Percentiles rank a stretch among this genome's conserved stretches.
These are phyloP conservation scores for Paraglomus occultum DNA, from an alignment of 192 early-diverging fungal genomes.

Conservation along the genomic window DNA sequence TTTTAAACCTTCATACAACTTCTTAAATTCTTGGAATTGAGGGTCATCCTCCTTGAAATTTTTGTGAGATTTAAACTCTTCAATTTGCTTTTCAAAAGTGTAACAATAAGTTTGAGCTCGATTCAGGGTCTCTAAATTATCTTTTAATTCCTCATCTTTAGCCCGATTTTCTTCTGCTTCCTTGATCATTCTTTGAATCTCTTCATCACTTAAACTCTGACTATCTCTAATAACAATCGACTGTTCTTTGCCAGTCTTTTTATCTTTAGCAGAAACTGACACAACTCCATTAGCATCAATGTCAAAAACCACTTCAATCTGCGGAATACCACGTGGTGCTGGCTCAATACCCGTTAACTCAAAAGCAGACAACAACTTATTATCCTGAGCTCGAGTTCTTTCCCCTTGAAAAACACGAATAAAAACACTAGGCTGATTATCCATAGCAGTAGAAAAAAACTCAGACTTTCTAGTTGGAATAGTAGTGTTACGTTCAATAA, in stretches of 20 bases:
- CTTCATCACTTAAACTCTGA: slow-evolving; percentile 83
- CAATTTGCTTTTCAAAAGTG: slow-evolving; percentile 13
- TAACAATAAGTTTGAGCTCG: neutral
- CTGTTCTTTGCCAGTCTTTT: slow-evolving; percentile 89
- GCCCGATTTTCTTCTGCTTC: slow-evolving; percentile 61
- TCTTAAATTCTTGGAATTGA: neutral
- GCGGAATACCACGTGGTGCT: slow-evolving; percentile 89
- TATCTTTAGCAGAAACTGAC: slow-evolving; percentile 93
- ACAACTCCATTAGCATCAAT: slow-evolving; percentile 99
- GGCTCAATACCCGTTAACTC: slow-evolving; percentile 80
- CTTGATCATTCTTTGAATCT: slow-evolving; percentile 93
- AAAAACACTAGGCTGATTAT: slow-evolving; percentile 92
- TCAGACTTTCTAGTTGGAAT: slow-evolving; percentile 96
- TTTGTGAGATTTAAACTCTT: neutral
- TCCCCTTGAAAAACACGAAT: slow-evolving; percentile 98
- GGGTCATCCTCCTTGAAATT: slow-evolving; percentile 1
- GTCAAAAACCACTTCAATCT: slow-evolving; percentile 96
- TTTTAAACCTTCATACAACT: neutral
- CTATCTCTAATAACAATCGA: slow-evolving; percentile 92
- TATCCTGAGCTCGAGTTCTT: slow-evolving; percentile 91
- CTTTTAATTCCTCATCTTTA: neutral
- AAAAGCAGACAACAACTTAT: slow-evolving; percentile 98
- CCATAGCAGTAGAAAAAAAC: slow-evolving; percentile 96
- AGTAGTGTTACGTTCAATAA: slow-evolving; percentile 96
- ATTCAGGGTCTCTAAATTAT: neutral